Evolutionary conservation across 148 eudicot genomes (phyloP).

Genomic region (Pouteria glomerata): DNA sequence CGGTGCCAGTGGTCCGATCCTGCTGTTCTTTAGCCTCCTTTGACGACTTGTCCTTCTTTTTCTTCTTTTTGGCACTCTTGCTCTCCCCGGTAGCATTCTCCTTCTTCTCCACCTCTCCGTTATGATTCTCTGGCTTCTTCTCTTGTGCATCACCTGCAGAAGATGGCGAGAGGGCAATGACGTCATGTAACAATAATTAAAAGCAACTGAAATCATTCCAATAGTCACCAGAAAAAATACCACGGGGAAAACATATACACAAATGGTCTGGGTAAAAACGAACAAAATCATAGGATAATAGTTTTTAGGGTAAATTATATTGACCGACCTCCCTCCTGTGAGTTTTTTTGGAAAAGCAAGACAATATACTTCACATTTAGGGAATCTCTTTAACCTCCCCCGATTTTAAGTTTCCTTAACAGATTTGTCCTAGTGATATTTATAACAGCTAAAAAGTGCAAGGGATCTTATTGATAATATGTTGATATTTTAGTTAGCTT

Average conservation of each 20-base stretch:
- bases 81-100: constrained; percentile 55
- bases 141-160: constrained; percentile 47
- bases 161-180: not conserved
- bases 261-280: not conserved
- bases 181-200: not conserved
- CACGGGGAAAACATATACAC: not conserved
- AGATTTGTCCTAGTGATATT: too few relatives aligned
- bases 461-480: too few relatives aligned
- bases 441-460: not conserved
- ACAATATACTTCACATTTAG: too few relatives aligned
- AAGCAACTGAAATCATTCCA: not conserved
- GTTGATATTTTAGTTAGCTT: too few relatives aligned
- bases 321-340: too few relatives aligned
- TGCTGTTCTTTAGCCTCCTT: constrained; percentile 68
- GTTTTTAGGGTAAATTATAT: too few relatives aligned
- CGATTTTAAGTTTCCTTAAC: too few relatives aligned
- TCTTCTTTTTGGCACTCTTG: constrained; percentile 84
- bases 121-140: constrained; percentile 44
- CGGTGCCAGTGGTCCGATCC: constrained; percentile 45
- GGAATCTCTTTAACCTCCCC: too few relatives aligned
- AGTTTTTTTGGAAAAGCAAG: too few relatives aligned
- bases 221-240: not conserved
- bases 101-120: constrained; percentile 60
- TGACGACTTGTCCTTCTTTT: constrained; percentile 72
- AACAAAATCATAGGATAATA: not conserved